Evolutionary conservation across 345 rosid genomes (phyloP).

Genomic region (Sapria himalayana): DNA sequence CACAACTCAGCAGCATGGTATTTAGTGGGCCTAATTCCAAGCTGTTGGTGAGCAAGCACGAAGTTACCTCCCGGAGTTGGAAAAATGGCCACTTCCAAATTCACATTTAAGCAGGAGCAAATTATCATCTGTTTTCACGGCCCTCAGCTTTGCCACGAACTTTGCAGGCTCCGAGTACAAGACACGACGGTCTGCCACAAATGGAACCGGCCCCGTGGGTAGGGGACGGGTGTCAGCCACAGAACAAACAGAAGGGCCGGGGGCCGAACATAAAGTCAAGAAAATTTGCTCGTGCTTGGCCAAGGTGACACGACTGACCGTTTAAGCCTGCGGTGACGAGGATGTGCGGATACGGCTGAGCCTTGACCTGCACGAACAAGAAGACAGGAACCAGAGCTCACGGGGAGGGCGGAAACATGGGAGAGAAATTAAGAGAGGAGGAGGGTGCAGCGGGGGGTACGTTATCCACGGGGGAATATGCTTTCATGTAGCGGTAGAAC

Average conservation of each 20-base stretch:
- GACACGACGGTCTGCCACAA: slow-evolving; percentile 59
- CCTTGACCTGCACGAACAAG: slow-evolving; percentile 30
- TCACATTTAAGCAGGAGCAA: slow-evolving; percentile 65
- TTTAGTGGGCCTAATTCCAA: neutral
- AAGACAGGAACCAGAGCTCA: too few species aligned
- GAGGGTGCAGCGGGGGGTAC: slow-evolving; percentile 14
- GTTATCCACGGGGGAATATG: slow-evolving; percentile 91
- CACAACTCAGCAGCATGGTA: neutral
- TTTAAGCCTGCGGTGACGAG: slow-evolving; percentile 76
- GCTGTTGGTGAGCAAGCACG: neutral
- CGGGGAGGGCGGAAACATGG: slow-evolving; percentile 1
- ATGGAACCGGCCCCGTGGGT: too few species aligned
- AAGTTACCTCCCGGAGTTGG: slow-evolving; percentile 79
- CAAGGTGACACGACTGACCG: too few species aligned
- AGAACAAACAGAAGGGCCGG: too few species aligned
- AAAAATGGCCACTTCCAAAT: slow-evolving; percentile 85
- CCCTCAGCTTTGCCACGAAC: slow-evolving; percentile 83
- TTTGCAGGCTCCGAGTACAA: slow-evolving; percentile 88
- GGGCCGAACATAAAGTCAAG: too few species aligned
- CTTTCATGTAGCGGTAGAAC: slow-evolving; percentile 71
- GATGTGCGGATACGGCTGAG: slow-evolving; percentile 59
- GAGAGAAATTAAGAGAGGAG: neutral
- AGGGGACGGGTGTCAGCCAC: too few species aligned
- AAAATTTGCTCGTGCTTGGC: too few species aligned
- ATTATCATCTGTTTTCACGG: slow-evolving; percentile 54